Evolutionary conservation across 305 asterid species (phyloP), one percentile per base, ranked within the genome.

Genomic region (Solanum hybrid): DNA sequence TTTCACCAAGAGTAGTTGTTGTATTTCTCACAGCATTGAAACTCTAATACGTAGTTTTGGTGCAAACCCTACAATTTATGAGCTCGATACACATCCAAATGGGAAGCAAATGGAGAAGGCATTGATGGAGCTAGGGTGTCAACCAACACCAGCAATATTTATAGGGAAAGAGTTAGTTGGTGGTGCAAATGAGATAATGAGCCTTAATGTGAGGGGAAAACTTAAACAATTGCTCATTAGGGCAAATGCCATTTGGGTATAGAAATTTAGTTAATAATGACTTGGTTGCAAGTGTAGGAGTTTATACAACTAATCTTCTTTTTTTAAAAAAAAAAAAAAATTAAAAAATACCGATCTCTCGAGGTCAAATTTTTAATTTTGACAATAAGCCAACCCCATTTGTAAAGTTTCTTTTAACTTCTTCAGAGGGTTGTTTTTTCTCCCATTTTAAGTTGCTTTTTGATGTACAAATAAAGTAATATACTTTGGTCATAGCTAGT

Each of bases 191-290:
- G 95, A 96, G 90, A 91, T 95, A 15, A 94, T 94, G 88, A 92
- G 93, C 90, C 95, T 96, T 64, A 92, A 94, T 80, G 86, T 95
- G 56, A 90, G 89, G 64, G 95, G 97, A 1, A 51, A 93, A 92
- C 96, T 96, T 77, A 94, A 86, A 90, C 93, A 95, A n/a, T 79
- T 92, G 91, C 98, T 96, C 76, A 56, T 94, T 26, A 89, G 91
- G 78, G 97, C 96, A 19, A 92, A 93, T 89, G 98, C 98, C 40
- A 95, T 94, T 82, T 95, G 98, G 98, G 89, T 95, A 79, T 93
- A 71, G 37, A 17, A 40, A 37, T 0, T 51, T 72, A 72, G 14
- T 69, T 69, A 66, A 73, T 72, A 71, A 73, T 73, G 79, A 14
- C n/a, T 29, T 27, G 11, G 11, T 29, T 36, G 22, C 2, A 31